Conservation (phyloP, 2,329 filamentous ascomycete species). For the Aspergillus tubingensis region DNA sequence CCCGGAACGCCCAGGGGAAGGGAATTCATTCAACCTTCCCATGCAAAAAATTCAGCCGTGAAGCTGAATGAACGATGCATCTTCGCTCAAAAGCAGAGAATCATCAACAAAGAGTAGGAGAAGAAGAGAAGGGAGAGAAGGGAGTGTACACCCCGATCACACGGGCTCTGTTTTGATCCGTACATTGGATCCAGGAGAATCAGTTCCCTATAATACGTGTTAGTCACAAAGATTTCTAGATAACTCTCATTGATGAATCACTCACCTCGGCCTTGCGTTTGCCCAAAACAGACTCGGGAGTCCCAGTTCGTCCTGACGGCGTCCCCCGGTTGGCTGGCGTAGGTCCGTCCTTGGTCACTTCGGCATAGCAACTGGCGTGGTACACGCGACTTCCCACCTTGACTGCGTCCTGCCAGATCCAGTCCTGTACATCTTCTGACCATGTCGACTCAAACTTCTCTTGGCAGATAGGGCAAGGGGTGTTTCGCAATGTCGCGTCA, state of each 20-base stretch:
- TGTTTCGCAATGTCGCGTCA: constrained; percentile 71
- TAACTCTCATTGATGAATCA: background rate
- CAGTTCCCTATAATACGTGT: constrained; percentile 29
- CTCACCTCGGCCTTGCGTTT: constrained; percentile 73
- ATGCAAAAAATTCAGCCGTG: constrained; percentile 19
- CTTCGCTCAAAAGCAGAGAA: constrained; percentile 8
- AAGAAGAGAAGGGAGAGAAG: background rate
- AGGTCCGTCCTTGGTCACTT: constrained; percentile 69
- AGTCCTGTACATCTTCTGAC: constrained; percentile 91
- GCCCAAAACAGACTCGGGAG: constrained; percentile 67
- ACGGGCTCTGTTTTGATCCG: constrained; percentile 44
- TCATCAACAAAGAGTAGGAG: constrained; percentile 5
- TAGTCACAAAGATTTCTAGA: background rate
- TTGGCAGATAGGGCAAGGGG: constrained; percentile 88
- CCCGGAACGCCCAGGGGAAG: constrained; percentile 1
- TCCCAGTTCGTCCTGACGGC: constrained; percentile 48
- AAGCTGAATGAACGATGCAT: constrained; percentile 20
- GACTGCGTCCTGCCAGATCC: constrained; percentile 91
- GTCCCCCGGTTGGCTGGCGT: constrained; percentile 32
- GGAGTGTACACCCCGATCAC: constrained; percentile 23
- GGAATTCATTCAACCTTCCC: background rate
- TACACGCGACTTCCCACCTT: constrained; percentile 78
- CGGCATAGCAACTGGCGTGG: constrained; percentile 85
- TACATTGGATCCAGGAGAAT: constrained; percentile 36
- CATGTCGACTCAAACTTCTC: constrained; percentile 92